Base-by-base conservation (phyloP, 2,329 filamentous ascomycete species). In the Xylaria polymorpha region DNA sequence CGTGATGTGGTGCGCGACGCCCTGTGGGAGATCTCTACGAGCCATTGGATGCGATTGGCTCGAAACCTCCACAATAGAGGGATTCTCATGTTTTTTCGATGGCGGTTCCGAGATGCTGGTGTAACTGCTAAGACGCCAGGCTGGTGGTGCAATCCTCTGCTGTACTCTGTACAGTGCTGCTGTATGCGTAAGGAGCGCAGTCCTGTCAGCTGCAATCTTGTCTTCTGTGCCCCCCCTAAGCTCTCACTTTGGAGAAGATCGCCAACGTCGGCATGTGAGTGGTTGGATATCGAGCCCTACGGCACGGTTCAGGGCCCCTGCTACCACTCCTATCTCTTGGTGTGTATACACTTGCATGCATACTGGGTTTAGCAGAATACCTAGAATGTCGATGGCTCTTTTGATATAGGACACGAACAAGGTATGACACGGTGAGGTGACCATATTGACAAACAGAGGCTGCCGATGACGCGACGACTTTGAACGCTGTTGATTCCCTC, bases 131-230 rank as follows among this genome's bases (percentile, higher is more conserved):
- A 48, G 48, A 61, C 61, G 60, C 53, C 22, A 44, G 61, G 46
- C 68, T 63, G 51, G 51, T 61, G 58, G 65, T 70, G 61, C 61
- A 50, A 61, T 60, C n/a, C 43, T 57, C 58, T 62, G 61, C 56
- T 64, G 50, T 61, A 20, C 50, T 56, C 35, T 43, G 50, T 51
- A 53, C 39, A 35, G n/a, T 53, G 32, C 15, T 51, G 32, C 32
- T 39, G 32, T 20, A 18, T 29, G 22, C 20, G 20, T 61, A 58
- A 44, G 51, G 43, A 53, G 20, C 35, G 53, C 39, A 63, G 53
- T 63, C 59, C 55, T 64, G 57, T 68, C 68, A 66, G 69, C 69
- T 69, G 67, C 60, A 64, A 71, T 67, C 60, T 64, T 61, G 66
- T 66, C 59, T 71, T 46, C 60, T 32, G 56, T 62, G 41, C 15